Conservation (phyloP, 345 rosid genomes). For the Lepidium africanum region DNA sequence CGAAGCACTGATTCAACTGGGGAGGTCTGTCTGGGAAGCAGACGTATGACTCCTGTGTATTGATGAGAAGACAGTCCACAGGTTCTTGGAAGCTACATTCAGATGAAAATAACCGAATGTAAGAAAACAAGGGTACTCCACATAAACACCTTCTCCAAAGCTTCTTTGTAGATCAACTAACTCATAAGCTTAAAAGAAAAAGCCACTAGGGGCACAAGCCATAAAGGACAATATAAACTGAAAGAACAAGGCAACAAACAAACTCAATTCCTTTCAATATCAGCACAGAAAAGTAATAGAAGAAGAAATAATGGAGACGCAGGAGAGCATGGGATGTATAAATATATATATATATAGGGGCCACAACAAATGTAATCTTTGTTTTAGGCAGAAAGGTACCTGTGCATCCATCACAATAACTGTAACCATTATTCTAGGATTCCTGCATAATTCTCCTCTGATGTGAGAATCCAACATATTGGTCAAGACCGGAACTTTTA, state of each 20-base stretch:
- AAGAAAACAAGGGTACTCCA: slow-evolving; percentile 14
- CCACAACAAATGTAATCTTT: not conserved
- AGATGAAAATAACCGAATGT: slow-evolving; percentile 10
- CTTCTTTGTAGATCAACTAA: not conserved
- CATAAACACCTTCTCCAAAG: slow-evolving; percentile 6
- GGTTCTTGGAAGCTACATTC: slow-evolving; percentile 57
- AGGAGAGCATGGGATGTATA: not conserved
- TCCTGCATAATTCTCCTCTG: slow-evolving; percentile 44
- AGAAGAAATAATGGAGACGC: not conserved
- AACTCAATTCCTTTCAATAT: not conserved
- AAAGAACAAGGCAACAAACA: not conserved
- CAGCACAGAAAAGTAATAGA: not conserved
- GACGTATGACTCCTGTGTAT: slow-evolving; percentile 52
- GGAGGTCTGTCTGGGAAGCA: slow-evolving; percentile 42
- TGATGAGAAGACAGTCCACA: slow-evolving; percentile 59
- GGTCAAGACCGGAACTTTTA: slow-evolving; percentile 83
- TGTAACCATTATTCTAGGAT: slow-evolving; percentile 62
- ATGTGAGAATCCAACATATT: slow-evolving; percentile 84
- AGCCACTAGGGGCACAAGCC: not conserved
- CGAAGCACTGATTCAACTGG: slow-evolving; percentile 40
- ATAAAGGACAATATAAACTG: not conserved
- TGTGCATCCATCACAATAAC: slow-evolving; percentile 62
- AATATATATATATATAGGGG: not conserved
- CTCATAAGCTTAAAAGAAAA: not conserved
- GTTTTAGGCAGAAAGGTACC: slow-evolving; percentile 36